A percentile compares a stretch with the other conserved stretches of the same genome.
Evolutionary conservation across 345 rosid species (phyloP).

Genomic region (Lepidium aucheri): DNA sequence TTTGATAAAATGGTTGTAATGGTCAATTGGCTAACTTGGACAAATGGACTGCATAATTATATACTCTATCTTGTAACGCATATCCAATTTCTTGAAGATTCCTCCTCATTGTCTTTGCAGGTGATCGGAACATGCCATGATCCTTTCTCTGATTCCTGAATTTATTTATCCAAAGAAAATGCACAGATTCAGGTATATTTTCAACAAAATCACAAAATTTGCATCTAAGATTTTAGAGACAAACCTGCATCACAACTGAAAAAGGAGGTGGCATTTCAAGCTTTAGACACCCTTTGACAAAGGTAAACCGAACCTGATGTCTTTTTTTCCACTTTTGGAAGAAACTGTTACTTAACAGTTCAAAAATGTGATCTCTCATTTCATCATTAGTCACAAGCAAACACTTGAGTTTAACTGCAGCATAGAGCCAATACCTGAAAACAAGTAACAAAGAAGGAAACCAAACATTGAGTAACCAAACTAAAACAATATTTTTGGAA

Average conservation of each 20-base stretch:
- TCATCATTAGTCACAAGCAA: constrained; percentile 78
- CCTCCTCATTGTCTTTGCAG: constrained; percentile 23
- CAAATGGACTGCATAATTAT: not conserved
- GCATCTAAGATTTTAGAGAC: not conserved
- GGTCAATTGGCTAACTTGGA: not conserved
- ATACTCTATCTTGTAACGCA: constrained; percentile 38
- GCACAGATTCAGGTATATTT: not conserved
- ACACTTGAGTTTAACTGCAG: constrained; percentile 69
- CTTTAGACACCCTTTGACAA: constrained; percentile 47
- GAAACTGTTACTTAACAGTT: constrained; percentile 58
- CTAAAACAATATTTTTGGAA: not conserved
- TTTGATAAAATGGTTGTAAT: not conserved
- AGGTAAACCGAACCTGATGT: constrained; percentile 69
- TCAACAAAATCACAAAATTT: not conserved
- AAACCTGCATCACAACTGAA: constrained; percentile 66
- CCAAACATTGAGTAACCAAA: not conserved
- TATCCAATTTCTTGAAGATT: constrained; percentile 40
- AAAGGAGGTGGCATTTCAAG: constrained; percentile 64
- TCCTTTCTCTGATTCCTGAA: constrained; percentile 77
- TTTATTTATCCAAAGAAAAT: not conserved
- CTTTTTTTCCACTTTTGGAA: constrained; percentile 79
- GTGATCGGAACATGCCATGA: constrained; percentile 72
- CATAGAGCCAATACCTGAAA: constrained; percentile 80
- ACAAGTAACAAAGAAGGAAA: not conserved
- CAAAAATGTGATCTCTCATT: constrained; percentile 95